Percentiles rank a stretch among this genome's conserved stretches.
Evolutionary conservation across 2,329 filamentous ascomycete species (phyloP).

Genomic region (Penicillium sp.): DNA sequence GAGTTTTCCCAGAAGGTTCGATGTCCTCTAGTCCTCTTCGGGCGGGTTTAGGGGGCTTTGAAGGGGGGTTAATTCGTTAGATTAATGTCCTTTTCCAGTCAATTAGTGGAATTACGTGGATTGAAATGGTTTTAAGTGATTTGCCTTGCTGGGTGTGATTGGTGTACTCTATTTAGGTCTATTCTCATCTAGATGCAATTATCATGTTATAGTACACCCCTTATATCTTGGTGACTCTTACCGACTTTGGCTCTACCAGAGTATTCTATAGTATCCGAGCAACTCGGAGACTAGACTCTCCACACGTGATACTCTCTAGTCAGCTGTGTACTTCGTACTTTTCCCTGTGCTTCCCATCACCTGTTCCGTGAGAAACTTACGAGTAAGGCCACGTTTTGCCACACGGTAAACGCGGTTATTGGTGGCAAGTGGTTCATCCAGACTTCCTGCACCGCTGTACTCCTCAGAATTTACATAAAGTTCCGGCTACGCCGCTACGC

Average conservation of each 20-base stretch:
- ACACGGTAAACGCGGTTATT: not conserved
- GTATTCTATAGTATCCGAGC: too few species aligned
- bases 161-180: not conserved
- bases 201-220: not conserved
- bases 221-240: not conserved
- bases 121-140: not conserved
- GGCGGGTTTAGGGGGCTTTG: not conserved
- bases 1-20: conserved; percentile 23
- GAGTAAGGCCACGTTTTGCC: not conserved
- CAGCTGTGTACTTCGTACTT: too few species aligned
- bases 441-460: conserved; percentile 6
- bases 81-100: not conserved
- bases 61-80: not conserved
- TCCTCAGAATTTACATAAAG: not conserved
- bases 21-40: conserved; percentile 4
- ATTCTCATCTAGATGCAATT: not conserved
- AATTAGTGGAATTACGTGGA: not conserved
- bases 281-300: not conserved
- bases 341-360: not conserved
- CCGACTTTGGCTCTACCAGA: too few species aligned
- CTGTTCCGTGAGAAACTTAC: not conserved
- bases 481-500: not conserved
- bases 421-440: conserved; percentile 11
- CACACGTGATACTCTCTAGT: not conserved
- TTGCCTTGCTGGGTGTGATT: not conserved